Evolutionary conservation across 2,329 filamentous ascomycete genomes (phyloP).

Genomic region (Trichoderma sp.): DNA sequence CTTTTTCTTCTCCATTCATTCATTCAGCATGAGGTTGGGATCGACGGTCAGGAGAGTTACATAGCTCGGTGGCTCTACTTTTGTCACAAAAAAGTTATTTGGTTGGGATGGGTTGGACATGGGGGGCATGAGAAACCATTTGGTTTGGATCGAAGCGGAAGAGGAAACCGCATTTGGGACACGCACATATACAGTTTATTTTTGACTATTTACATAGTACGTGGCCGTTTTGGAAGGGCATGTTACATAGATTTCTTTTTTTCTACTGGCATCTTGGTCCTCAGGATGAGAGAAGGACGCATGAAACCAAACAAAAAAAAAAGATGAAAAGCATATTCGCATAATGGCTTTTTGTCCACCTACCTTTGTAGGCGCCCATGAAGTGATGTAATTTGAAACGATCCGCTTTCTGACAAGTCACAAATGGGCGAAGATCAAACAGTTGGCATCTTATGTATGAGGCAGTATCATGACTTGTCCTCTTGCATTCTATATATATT

Average conservation of each 20-base stretch:
- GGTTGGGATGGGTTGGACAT: constrained; percentile 13
- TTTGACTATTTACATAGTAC: background rate
- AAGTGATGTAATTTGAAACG: background rate
- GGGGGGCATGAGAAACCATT: no score
- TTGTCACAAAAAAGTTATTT: background rate
- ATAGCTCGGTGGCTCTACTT: background rate
- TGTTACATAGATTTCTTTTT: background rate
- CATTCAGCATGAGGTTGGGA: background rate
- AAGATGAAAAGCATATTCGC: background rate
- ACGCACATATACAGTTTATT: background rate
- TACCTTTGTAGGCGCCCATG: no score
- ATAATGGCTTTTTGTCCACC: no score
- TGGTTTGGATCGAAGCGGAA: no score
- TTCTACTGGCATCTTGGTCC: background rate
- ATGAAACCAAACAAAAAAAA: no score
- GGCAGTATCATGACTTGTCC: no score
- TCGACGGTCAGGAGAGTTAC: background rate
- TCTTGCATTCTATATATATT: background rate
- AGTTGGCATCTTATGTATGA: no score
- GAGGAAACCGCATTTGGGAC: background rate
- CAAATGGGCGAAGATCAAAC: no score
- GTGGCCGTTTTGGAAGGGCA: background rate
- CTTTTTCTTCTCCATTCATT: background rate
- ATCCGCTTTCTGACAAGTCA: background rate
- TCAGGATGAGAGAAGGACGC: background rate